Base-by-base conservation (phyloP, 192 early-diverging fungal species). In the Coemansia sp. region DNA sequence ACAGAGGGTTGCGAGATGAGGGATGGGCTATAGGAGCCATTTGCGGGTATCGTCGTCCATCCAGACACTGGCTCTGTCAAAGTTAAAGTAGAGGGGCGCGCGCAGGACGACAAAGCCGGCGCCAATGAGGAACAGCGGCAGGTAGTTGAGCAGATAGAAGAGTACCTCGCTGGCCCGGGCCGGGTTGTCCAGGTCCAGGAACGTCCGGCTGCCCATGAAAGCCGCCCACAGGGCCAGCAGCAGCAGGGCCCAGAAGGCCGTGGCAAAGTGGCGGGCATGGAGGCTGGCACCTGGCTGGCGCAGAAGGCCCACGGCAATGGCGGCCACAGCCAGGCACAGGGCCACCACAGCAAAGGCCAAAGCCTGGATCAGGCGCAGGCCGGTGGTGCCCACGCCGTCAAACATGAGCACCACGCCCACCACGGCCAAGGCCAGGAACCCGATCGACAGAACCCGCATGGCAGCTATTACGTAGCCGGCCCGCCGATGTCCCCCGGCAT, bases 81-180 rank as follows among this genome's bases (percentile, higher is more conserved):
- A 71, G 29, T 71, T 64, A 33, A 50, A 64, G 16, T 53, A 12
- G 22, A 52, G 31, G 19, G 67, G 60, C 14, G 60, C 51, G 2
- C 50, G 43, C 7, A 64, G 28, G 4, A 44, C 22, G 0, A 54
- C 20, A 13, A 64, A 18, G 1, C 31, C 37, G 12, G 35, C 14
- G 4, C 56, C 67, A n/a, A 35, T n/a, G 3, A 63, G 10, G 1
- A 54, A 8, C n/a, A 71, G 47, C 14, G 60, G 55, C 18, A 26
- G 16, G 23, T 47, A 27, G 31, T 48, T 38, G 1, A 64, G 38
- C 20, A 58, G n/a, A 6, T 55, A 52, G 19, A 57, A 32, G 38
- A 47, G 18, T 13, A 28, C 34, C 16, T 56, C 44, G 62, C 38
- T 56, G 33, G 19, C 41, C 13, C 54, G 35, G 4, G 62, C 62